phyloP scores from a whole-genome alignment of 352 stramenopile species.

The Globisporangium recalcitrans region DNA sequence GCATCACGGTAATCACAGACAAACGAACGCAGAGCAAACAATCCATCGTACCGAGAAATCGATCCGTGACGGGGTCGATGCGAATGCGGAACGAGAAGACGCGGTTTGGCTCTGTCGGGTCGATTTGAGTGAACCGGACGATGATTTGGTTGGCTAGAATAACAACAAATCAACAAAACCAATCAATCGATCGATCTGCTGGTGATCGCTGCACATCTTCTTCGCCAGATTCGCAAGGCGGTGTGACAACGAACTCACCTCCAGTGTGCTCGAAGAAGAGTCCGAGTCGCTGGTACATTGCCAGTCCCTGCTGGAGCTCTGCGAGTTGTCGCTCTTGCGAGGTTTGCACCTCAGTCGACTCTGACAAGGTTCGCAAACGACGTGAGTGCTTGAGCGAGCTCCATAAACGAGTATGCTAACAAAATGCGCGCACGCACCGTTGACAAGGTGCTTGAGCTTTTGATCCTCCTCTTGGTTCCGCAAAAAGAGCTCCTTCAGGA shows the following conservation, averaged over 20 bases:
- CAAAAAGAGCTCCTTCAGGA: constrained; percentile 53
- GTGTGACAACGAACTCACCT: constrained; percentile 35
- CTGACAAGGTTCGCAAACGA: background rate
- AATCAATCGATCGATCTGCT: constrained; percentile 10
- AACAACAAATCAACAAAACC: too few relatives aligned
- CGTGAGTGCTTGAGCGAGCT: background rate
- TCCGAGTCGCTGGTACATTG: constrained; percentile 63
- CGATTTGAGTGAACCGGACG: constrained; percentile 70
- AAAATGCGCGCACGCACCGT: constrained; percentile 10
- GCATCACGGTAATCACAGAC: background rate
- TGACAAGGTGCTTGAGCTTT: constrained; percentile 42
- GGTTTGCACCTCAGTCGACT: constrained; percentile 36
- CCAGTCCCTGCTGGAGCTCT: constrained; percentile 57
- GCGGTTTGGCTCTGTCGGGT: constrained; percentile 41
- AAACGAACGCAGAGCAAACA: background rate
- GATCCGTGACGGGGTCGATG: constrained; percentile 50
- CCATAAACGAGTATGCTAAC: background rate
- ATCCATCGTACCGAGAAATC: constrained; percentile 52
- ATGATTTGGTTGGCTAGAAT: constrained; percentile 63
- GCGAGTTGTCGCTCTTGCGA: constrained; percentile 45
- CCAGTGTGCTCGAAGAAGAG: constrained; percentile 62
- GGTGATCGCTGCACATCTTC: too few relatives aligned
- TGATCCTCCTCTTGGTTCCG: constrained; percentile 52
- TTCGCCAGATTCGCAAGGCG: too few relatives aligned
- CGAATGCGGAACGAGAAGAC: constrained; percentile 73